A percentile compares a stretch with the other conserved stretches of the same genome.
Evolutionary conservation across 805 yeast genomes (phyloP).

Genomic region (Teunomyces stri): DNA sequence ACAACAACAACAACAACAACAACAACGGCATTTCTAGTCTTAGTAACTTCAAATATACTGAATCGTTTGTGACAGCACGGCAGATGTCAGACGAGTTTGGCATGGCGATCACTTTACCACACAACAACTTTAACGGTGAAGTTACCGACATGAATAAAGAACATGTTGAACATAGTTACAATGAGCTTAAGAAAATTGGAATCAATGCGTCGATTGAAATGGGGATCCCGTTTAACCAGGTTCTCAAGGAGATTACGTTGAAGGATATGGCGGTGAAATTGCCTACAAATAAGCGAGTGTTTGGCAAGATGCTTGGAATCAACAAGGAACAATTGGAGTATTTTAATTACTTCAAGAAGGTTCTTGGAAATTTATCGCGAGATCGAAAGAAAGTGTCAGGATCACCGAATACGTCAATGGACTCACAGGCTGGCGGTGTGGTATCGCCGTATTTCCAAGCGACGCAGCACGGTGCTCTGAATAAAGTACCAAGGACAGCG

Average conservation of each 20-base stretch:
- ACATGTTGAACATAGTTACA: constrained; percentile 27
- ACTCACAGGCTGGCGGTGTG: background rate
- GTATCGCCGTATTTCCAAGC: constrained; percentile 3
- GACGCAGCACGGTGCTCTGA: constrained; percentile 8
- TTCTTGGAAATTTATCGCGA: constrained; percentile 29
- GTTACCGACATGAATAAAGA: constrained; percentile 17
- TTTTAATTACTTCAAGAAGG: constrained; percentile 40
- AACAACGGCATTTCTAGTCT: constrained; percentile 4
- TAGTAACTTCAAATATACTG: constrained; percentile 18
- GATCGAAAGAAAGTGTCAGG: constrained; percentile 24
- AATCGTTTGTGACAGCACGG: constrained; percentile 26
- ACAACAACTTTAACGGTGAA: constrained; percentile 14
- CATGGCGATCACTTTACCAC: constrained; percentile 17
- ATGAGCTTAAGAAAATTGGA: constrained; percentile 42
- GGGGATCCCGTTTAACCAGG: constrained; percentile 24
- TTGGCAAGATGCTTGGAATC: constrained; percentile 36
- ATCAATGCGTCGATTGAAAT: constrained; percentile 41
- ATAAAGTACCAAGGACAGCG: background rate
- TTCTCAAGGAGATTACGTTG: constrained; percentile 34
- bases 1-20: too few relatives aligned
- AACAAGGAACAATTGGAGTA: constrained; percentile 26
- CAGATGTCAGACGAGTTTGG: constrained; percentile 11
- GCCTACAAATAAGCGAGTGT: constrained; percentile 52
- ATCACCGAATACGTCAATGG: constrained; percentile 1
- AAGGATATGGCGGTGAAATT: constrained; percentile 54